Evolutionary conservation across 2,329 filamentous ascomycete genomes (phyloP).

Genomic region (Clonostachys rosea): DNA sequence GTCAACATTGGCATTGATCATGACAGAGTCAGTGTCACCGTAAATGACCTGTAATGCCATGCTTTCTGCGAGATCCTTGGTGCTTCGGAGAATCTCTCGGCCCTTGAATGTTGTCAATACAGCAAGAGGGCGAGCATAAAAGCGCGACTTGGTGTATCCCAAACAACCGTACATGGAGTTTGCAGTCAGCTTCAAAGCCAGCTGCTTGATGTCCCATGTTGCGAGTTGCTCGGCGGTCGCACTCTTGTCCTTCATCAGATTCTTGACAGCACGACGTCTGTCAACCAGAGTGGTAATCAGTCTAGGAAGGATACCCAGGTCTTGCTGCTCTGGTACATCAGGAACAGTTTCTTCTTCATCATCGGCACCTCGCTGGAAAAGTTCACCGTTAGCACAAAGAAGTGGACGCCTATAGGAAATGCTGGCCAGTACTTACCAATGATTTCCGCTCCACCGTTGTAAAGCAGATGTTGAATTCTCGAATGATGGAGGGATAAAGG

Average conservation of each 20-base stretch:
- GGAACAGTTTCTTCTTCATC: conserved; percentile 86
- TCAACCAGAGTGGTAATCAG: conserved; percentile 90
- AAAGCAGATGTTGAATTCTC: conserved; percentile 99
- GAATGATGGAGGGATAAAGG: conserved; percentile 96
- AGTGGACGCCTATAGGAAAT: neutral
- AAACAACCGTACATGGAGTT: conserved; percentile 99
- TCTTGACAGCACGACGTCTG: conserved; percentile 88
- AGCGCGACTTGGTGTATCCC: conserved; percentile 93
- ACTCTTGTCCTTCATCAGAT: conserved; percentile 89
- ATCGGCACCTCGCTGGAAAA: neutral
- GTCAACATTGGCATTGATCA: conserved; percentile 99
- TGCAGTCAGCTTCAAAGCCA: conserved; percentile 93
- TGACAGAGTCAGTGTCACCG: conserved; percentile 97
- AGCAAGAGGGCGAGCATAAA: conserved; percentile 91
- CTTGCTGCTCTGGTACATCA: conserved; percentile 74
- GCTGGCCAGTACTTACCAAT: conserved; percentile 49
- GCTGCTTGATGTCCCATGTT: conserved; percentile 97
- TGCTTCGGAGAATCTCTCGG: conserved; percentile 92
- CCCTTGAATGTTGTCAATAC: conserved; percentile 97
- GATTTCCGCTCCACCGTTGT: conserved; percentile 83
- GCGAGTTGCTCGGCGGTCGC: conserved; percentile 83
- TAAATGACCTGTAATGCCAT: conserved; percentile 94
- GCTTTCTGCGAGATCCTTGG: conserved; percentile 90
- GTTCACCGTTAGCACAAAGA: neutral
- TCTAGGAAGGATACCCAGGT: conserved; percentile 79